Percentiles rank a stretch among this genome's conserved stretches.
phyloP scores from a whole-genome alignment of 169 alveolate genomes.

The Eimeria necatrix region DNA sequence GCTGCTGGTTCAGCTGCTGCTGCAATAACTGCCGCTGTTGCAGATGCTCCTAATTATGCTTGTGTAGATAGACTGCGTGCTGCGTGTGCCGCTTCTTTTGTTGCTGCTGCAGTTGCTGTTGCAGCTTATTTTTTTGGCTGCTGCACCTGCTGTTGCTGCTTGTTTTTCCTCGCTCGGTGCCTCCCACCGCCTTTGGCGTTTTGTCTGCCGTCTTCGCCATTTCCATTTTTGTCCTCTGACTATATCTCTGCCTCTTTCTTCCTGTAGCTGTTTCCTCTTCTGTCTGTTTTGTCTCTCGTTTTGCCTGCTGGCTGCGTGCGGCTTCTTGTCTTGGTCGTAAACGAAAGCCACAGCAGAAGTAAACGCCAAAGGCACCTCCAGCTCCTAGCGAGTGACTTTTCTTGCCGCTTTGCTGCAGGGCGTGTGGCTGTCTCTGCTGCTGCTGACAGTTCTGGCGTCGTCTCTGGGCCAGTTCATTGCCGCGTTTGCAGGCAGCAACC shows the following conservation, averaged over 20 bases:
- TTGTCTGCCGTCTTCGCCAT: neutral
- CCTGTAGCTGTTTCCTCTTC: no score
- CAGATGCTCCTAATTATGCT: no score
- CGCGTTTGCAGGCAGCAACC: constrained; percentile 19
- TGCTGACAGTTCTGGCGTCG: constrained; percentile 13
- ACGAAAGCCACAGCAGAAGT: neutral
- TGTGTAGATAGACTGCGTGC: no score
- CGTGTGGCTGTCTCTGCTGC: constrained; percentile 46
- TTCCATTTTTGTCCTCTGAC: neutral
- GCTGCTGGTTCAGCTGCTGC: neutral
- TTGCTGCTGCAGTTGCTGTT: neutral
- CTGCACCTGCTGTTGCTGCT: neutral
- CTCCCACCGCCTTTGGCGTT: neutral
- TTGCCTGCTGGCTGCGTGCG: neutral
- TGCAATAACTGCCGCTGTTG: neutral
- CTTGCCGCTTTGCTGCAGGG: constrained; percentile 1
- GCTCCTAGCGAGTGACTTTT: neutral
- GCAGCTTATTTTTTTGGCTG: neutral
- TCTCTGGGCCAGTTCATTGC: constrained; percentile 63
- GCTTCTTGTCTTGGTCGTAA: neutral
- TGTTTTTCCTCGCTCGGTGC: neutral
- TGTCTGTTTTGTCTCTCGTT: neutral
- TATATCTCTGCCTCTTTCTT: neutral
- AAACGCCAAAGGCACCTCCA: neutral
- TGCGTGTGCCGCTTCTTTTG: neutral